A percentile compares a stretch with the other conserved stretches of the same genome.
These are phyloP conservation scores for Ostreobium quekettii DNA, from an alignment of 139 green algal species.

Conservation along the genomic window DNA sequence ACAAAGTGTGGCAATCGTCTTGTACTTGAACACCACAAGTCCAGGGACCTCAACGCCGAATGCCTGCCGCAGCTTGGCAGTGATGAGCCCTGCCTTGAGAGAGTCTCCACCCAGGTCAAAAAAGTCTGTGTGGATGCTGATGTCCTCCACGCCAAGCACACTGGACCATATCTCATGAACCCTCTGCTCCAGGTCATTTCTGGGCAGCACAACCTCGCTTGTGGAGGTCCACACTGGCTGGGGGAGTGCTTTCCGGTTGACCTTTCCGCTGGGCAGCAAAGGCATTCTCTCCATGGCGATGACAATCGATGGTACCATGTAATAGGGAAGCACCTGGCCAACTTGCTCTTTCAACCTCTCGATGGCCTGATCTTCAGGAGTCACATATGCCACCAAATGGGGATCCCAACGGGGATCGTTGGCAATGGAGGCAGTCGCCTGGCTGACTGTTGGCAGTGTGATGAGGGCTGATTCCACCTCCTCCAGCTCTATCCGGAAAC, in stretches of 20 bases:
- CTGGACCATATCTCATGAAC: neutral
- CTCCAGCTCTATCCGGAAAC: conserved; percentile 47
- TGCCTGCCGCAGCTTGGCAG: neutral
- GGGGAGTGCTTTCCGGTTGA: neutral
- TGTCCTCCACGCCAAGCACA: neutral
- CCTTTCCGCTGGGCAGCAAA: conserved; percentile 25
- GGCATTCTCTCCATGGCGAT: conserved; percentile 21
- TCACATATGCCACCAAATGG: conserved; percentile 22
- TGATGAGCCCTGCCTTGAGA: neutral
- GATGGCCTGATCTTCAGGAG: neutral
- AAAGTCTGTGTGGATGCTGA: neutral
- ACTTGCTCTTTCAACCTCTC: neutral
- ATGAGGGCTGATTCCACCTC: conserved; percentile 39
- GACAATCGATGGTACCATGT: conserved; percentile 26
- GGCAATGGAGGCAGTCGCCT: neutral
- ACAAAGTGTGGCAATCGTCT: neutral
- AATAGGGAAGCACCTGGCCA: neutral
- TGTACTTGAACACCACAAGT: neutral
- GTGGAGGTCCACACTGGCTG: neutral
- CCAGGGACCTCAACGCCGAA: neutral
- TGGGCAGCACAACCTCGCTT: neutral
- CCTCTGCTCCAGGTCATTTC: neutral
- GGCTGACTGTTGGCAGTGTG: conserved; percentile 12
- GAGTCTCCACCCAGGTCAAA: neutral
- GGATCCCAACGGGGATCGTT: neutral